phyloP scores from a whole-genome alignment of 164 flowering plant species.

The Aristolochia contorta region DNA sequence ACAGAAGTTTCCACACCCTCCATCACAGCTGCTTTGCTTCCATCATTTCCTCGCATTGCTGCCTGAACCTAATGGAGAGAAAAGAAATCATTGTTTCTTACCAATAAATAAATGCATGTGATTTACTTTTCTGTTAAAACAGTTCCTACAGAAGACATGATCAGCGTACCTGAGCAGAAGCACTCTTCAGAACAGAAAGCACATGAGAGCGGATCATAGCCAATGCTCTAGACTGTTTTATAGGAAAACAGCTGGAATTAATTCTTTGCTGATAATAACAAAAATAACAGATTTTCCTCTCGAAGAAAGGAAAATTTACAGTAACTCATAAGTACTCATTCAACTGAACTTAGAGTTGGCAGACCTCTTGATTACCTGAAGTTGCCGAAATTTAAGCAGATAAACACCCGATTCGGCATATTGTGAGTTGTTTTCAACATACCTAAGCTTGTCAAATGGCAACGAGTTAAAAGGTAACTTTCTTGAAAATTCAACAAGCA shows the following conservation, averaged over 20 bases:
- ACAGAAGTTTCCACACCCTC: conserved; percentile 94
- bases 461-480: neutral
- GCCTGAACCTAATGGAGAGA: conserved; percentile 53
- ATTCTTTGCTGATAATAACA: neutral
- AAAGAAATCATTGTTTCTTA: conserved; percentile 2
- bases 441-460: conserved; percentile 32
- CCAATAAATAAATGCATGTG: neutral
- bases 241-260: too few species aligned
- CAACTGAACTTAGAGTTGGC: neutral
- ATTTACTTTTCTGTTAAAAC: too few species aligned
- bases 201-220: conserved; percentile 88
- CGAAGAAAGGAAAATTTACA: too few species aligned
- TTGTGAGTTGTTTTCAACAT: conserved; percentile 90
- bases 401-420: conserved; percentile 95
- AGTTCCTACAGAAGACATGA: too few species aligned
- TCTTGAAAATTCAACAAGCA: too few species aligned
- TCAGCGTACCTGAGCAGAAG: conserved; percentile 70
- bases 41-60: conserved; percentile 52
- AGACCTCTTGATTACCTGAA: conserved; percentile 56
- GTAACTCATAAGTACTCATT: too few species aligned
- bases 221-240: conserved; percentile 76
- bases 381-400: conserved; percentile 83
- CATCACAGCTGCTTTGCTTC: conserved; percentile 51
- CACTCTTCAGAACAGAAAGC: conserved; percentile 70
- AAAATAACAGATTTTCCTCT: too few species aligned